A percentile compares a stretch with the other conserved stretches of the same genome.
These are phyloP conservation scores for Stachybotrys chlorohalonatus DNA, from an alignment of 2,329 filamentous ascomycete genomes.

Conservation along the genomic window DNA sequence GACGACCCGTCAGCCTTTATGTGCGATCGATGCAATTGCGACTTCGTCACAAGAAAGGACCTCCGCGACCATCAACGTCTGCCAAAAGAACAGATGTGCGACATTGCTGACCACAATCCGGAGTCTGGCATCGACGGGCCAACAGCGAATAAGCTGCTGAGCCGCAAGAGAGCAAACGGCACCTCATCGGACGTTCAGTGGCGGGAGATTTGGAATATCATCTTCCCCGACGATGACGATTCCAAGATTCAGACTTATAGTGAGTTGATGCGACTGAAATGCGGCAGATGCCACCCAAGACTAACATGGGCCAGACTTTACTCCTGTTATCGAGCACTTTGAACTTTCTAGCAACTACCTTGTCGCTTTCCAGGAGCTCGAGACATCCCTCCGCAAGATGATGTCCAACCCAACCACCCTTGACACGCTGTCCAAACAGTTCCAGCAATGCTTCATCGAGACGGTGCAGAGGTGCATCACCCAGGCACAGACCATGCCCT, in stretches of 20 bases:
- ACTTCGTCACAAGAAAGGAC: slow-evolving; percentile 27
- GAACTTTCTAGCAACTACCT: slow-evolving; percentile 25
- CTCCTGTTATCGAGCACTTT: slow-evolving; percentile 31
- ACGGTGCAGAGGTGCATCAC: slow-evolving; percentile 25
- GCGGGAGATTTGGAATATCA: slow-evolving; percentile 31
- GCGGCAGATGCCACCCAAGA: fast-evolving
- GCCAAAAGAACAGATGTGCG: slow-evolving; percentile 31
- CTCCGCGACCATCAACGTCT: slow-evolving; percentile 29
- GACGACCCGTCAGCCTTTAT: slow-evolving; percentile 30
- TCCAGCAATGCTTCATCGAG: slow-evolving; percentile 31
- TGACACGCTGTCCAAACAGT: slow-evolving; percentile 28
- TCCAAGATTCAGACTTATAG: slow-evolving; percentile 19
- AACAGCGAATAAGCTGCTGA: slow-evolving; percentile 28
- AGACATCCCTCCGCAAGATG: slow-evolving; percentile 23
- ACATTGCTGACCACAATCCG: slow-evolving; percentile 28
- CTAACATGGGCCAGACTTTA: slow-evolving; percentile 20
- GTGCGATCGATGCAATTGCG: slow-evolving; percentile 29
- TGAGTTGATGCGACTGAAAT: slow-evolving; percentile 5
- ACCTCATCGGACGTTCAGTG: slow-evolving; percentile 28
- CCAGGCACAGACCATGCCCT: slow-evolving; percentile 26
- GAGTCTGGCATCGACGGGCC: slow-evolving; percentile 30
- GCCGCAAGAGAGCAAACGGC: slow-evolving; percentile 28
- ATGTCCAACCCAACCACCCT: slow-evolving; percentile 27
- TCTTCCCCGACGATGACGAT: slow-evolving; percentile 31
- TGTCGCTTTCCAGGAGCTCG: slow-evolving; percentile 21